These are phyloP conservation scores for Lachnum nothofagi DNA, from an alignment of 2,329 filamentous ascomycete species.

Conservation along the genomic window DNA sequence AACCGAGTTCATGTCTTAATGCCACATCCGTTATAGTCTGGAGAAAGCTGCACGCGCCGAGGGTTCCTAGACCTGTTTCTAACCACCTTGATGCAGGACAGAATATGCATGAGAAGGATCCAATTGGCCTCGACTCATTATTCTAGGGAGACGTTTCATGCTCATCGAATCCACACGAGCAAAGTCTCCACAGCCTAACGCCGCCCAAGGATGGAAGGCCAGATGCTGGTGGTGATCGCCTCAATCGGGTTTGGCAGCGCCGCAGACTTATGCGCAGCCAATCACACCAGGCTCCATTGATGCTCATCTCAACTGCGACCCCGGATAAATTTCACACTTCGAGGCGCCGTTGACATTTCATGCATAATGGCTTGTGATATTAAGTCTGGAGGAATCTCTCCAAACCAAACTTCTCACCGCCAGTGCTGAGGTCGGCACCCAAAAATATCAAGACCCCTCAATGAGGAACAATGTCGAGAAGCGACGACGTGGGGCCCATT, in stretches of 20 bases:
- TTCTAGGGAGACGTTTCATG: background rate
- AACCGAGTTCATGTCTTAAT: background rate
- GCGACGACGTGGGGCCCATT: background rate
- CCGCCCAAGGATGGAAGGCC: background rate
- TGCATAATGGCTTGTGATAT: background rate
- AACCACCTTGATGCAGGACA: background rate
- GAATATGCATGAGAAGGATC: too few species aligned
- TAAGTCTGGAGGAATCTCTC: background rate
- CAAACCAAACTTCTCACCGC: background rate
- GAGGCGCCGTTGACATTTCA: background rate
- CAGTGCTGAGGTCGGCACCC: background rate
- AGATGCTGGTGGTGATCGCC: background rate
- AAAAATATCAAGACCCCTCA: background rate
- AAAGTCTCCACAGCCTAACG: background rate
- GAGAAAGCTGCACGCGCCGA: background rate
- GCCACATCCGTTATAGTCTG: background rate
- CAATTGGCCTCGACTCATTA: background rate
- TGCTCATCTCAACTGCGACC: background rate
- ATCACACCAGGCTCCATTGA: background rate
- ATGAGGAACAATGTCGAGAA: slow-evolving; percentile 5
- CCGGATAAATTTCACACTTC: background rate
- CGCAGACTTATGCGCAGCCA: background rate
- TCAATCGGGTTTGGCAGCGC: background rate
- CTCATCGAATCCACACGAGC: background rate
- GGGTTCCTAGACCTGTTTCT: background rate